Evolutionary conservation across 179 eudicot species (phyloP).

Genomic region (Patellifolia procumbens): DNA sequence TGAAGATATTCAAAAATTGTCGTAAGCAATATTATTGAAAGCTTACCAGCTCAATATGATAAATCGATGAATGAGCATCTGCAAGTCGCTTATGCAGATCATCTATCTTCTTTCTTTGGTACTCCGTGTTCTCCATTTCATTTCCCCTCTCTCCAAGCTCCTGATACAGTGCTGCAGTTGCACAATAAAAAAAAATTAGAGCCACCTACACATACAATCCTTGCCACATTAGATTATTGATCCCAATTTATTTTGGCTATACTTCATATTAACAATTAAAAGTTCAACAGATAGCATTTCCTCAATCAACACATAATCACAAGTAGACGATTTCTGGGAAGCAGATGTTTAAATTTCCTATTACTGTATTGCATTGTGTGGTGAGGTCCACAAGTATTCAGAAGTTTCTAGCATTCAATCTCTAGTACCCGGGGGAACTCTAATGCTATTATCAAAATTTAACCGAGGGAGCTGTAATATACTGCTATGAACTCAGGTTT

Average conservation of each 20-base stretch:
- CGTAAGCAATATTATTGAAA: not conserved
- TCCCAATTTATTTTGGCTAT: not conserved
- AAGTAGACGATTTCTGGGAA: not conserved
- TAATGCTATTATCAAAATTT: not conserved
- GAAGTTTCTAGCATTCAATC: not conserved
- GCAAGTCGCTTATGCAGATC: constrained; percentile 76
- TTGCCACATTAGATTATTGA: not conserved
- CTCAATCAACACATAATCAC: not conserved
- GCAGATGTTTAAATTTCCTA: not conserved
- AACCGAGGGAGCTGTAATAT: constrained; percentile 10
- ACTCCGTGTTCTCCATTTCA: constrained; percentile 76
- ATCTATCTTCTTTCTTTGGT: constrained; percentile 66
- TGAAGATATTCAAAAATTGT: too few relatives aligned
- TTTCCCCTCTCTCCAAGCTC: constrained; percentile 73
- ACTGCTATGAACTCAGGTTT: too few relatives aligned
- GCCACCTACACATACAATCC: not conserved
- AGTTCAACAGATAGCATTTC: not conserved
- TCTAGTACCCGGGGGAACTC: not conserved
- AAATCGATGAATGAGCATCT: constrained; percentile 64
- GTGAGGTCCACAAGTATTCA: not conserved
- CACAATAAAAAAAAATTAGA: not conserved
- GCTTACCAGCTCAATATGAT: constrained; percentile 80
- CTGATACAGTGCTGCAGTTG: constrained; percentile 75
- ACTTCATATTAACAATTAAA: not conserved
- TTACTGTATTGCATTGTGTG: not conserved